These are phyloP conservation scores for Candida coleopterorum DNA, from an alignment of 805 yeast genomes.

Conservation along the genomic window DNA sequence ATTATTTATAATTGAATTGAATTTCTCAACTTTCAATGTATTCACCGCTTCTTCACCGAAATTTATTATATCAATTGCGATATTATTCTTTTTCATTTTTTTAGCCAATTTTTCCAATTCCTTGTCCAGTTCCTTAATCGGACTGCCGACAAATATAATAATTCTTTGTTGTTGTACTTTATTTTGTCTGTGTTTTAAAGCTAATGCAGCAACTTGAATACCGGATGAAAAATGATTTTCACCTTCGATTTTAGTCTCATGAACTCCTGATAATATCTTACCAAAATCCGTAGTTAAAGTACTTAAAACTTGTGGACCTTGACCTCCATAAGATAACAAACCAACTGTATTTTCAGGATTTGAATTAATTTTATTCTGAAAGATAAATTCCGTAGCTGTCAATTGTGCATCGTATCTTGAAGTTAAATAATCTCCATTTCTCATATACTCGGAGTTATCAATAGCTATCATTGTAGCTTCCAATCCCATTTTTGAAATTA, in stretches of 20 bases:
- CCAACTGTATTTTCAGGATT: conserved; percentile 97
- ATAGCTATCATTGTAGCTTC: conserved; percentile 95
- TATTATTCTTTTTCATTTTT: conserved; percentile 86
- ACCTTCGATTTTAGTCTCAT: conserved; percentile 71
- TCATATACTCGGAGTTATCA: conserved; percentile 93
- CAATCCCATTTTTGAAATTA: conserved; percentile 57
- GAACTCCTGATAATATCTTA: conserved; percentile 76
- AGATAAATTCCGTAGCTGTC: conserved; percentile 82
- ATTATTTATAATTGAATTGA: conserved; percentile 66
- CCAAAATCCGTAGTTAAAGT: conserved; percentile 88
- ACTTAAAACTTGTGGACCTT: conserved; percentile 78
- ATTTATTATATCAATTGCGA: conserved; percentile 84
- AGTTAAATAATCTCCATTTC: conserved; percentile 91
- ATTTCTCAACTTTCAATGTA: conserved; percentile 73
- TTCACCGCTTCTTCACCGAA: conserved; percentile 86
- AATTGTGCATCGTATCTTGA: conserved; percentile 89
- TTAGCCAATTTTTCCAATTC: conserved; percentile 83
- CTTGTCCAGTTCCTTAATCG: conserved; percentile 62
- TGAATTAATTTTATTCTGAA: conserved; percentile 76
- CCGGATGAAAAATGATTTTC: conserved; percentile 67
- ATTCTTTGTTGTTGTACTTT: conserved; percentile 88
- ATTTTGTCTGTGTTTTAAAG: conserved; percentile 93
- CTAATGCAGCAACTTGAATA: conserved; percentile 85
- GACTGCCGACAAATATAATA: conserved; percentile 84
- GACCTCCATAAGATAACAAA: conserved; percentile 80